phyloP scores from a whole-genome alignment of 2,329 filamentous ascomycete species.

The Fusarium sp. region DNA sequence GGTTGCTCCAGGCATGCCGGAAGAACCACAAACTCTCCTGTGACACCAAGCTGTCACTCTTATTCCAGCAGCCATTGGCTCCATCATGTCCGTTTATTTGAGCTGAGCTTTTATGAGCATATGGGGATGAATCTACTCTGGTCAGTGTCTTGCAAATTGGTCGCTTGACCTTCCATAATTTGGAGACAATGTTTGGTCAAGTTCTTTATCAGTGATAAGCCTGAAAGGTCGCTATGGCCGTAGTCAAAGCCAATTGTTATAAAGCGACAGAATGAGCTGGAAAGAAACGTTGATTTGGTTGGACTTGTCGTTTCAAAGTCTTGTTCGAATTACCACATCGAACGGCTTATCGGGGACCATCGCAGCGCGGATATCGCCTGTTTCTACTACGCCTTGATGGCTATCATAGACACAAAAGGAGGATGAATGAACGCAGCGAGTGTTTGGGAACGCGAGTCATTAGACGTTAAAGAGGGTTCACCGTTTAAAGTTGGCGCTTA shows the following conservation, averaged over 20 bases:
- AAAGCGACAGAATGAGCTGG: background rate
- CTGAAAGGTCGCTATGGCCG: background rate
- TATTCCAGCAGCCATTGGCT: constrained; percentile 15
- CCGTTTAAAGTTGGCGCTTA: constrained; percentile 1
- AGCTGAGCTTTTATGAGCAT: background rate
- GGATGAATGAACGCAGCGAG: background rate
- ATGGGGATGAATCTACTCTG: background rate
- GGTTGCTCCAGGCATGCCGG: constrained; percentile 32
- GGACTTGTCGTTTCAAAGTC: background rate
- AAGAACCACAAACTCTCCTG: constrained; percentile 30
- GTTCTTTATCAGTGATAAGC: background rate
- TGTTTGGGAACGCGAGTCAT: constrained; percentile 1
- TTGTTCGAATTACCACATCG: background rate
- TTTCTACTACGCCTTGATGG: background rate
- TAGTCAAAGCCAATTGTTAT: background rate
- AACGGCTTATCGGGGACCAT: constrained; percentile 11
- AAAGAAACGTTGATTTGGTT: background rate
- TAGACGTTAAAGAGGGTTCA: background rate
- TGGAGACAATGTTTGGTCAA: background rate
- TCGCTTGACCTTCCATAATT: constrained; percentile 8
- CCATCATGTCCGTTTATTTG: background rate
- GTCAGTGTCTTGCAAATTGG: constrained; percentile 2
- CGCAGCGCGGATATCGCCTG: constrained; percentile 19
- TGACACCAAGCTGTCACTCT: constrained; percentile 30
- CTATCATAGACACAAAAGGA: background rate